Evolutionary conservation across 306 rosid genomes (phyloP), one percentile per base, ranked within the genome.

Genomic region (Cercis canadensis): DNA sequence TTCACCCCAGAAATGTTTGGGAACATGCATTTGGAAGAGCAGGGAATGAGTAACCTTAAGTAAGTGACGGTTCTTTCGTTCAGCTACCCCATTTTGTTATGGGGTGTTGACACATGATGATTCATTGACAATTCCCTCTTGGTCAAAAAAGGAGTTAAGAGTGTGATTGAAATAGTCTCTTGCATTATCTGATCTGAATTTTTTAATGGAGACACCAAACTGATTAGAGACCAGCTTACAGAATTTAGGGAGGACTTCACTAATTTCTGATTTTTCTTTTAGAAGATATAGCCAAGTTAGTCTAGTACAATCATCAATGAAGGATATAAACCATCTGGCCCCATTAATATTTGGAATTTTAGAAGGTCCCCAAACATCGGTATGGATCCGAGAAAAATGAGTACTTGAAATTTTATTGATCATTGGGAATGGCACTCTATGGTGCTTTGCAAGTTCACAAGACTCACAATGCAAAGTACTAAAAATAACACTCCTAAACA

Each of bases 231-330:
- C 16, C 15, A 13, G 7, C 1, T 3, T 11, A 5, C 12, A n/a
- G 16, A 45, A 45, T 4, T 11, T 45, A 45, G 50, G 50, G 1
- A 45, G 0, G 12, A 45, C 2, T 2, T 0, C 3, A 4, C 16
- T 45, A 11, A 45, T n/a, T 11, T 69, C 15, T 1, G 55, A 56
- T 69, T 69, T 56, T 12, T 69, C 17, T 55, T 69, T 56, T 40
- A 55, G 29, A 0, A 69, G 56, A 14, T 18, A 56, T 0, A 56
- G 36, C 75, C 65, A 56, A 7, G 52, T 68, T 6, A 68, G 0
- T 54, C 63, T 9, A 32, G 62, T 68, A 24, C 24, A 61, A 54
- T 68, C 63, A 53, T 68, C 53, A 31, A 53, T 68, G 40, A 68
- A 36, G 11, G 62, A 34, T 2, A 68, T 13, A 36, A 68, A 54